Evolutionary conservation across 768 basidiomycete genomes (phyloP).

Genomic region (Hygrophorus pudorinus): DNA sequence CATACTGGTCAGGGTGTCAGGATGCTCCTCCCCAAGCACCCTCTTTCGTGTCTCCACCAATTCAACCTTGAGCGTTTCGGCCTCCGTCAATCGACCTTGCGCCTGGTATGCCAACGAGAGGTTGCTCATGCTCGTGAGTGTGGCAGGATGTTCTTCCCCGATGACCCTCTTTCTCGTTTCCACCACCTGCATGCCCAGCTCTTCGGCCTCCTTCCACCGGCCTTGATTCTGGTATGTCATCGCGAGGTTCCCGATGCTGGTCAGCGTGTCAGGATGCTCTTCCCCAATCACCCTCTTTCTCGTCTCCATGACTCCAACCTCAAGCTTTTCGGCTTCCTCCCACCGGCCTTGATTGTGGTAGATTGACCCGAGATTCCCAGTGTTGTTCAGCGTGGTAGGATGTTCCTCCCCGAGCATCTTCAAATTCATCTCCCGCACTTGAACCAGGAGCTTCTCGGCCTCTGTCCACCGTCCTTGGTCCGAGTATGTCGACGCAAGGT

Average conservation of each 20-base stretch:
- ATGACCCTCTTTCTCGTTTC: too few species aligned
- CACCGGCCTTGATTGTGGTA: slow-evolving; percentile 4
- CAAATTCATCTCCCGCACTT: background rate
- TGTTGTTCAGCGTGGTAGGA: slow-evolving; percentile 1
- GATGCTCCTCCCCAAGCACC: background rate
- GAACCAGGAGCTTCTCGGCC: background rate
- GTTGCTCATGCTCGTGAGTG: too few species aligned
- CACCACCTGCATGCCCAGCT: too few species aligned
- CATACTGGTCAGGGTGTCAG: background rate
- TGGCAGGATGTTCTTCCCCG: too few species aligned
- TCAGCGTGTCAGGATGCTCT: slow-evolving; percentile 6
- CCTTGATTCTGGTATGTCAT: too few species aligned
- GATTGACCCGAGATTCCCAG: background rate
- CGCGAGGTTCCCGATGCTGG: background rate
- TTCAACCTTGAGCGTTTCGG: too few species aligned
- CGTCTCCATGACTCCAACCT: slow-evolving; percentile 1
- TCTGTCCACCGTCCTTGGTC: slow-evolving; percentile 1
- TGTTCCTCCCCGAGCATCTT: background rate
- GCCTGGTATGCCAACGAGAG: too few species aligned
- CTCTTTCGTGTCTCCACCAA: background rate
- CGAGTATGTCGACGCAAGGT: background rate
- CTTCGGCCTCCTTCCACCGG: too few species aligned
- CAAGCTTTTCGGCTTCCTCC: slow-evolving; percentile 6
- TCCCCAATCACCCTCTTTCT: slow-evolving; percentile 1
- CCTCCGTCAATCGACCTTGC: too few species aligned